These are phyloP conservation scores for Kwoniella sp. DNA, from an alignment of 768 basidiomycete species.

Conservation along the genomic window DNA sequence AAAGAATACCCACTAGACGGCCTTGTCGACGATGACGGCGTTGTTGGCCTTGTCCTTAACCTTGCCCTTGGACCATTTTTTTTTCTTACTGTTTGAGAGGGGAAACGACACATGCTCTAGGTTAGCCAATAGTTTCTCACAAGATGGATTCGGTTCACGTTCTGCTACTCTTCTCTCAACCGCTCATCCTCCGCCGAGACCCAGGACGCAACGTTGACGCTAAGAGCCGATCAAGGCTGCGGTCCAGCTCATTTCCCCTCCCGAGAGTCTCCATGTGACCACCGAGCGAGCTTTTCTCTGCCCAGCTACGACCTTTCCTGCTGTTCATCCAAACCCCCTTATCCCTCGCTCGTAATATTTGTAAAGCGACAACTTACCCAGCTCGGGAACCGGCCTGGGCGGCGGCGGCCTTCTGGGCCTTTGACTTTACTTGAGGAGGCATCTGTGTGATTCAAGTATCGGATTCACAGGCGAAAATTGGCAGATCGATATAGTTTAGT, in stretches of 20 bases:
- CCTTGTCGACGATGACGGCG: slow-evolving; percentile 91
- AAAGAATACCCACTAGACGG: slow-evolving; percentile 62
- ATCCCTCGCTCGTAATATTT: background rate
- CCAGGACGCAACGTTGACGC: too few species aligned
- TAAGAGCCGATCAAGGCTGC: too few species aligned
- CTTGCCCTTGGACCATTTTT: slow-evolving; percentile 99
- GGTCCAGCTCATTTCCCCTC: too few species aligned
- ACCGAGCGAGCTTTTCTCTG: too few species aligned
- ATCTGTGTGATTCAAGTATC: slow-evolving; percentile 10
- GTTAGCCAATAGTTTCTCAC: background rate
- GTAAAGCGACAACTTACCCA: slow-evolving; percentile 45
- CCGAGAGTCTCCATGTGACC: too few species aligned
- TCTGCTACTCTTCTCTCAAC: too few species aligned
- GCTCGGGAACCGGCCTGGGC: slow-evolving; percentile 55
- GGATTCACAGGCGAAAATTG: too few species aligned
- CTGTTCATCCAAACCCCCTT: background rate
- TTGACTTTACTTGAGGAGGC: slow-evolving; percentile 55
- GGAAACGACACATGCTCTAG: background rate
- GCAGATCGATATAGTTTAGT: background rate
- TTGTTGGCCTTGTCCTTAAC: slow-evolving; percentile 99
- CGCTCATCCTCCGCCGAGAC: too few species aligned
- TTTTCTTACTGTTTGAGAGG: slow-evolving; percentile 73
- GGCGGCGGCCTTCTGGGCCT: slow-evolving; percentile 55
- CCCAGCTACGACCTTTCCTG: background rate
- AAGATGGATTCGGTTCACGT: too few species aligned